Evolutionary conservation across 2,329 filamentous ascomycete genomes (phyloP).

Genomic region (Drechslerella dactyloides): DNA sequence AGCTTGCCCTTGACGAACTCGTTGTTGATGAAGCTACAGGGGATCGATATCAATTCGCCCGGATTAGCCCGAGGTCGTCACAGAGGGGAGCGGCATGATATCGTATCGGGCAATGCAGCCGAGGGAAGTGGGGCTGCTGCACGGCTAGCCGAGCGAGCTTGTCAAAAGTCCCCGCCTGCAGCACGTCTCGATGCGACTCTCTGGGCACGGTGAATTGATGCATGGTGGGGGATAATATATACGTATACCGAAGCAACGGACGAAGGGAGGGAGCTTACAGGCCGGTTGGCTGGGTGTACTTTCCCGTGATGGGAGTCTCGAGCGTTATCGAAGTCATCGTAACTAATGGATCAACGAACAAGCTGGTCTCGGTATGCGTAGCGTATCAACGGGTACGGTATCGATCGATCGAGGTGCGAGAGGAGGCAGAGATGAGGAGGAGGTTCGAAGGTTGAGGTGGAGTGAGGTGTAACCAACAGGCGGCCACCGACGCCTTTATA

Average conservation of each 20-base stretch:
- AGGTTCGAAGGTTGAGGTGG: no score
- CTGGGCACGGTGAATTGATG: no score
- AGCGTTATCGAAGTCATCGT: conserved; percentile 40
- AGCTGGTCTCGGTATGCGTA: no score
- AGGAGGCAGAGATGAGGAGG: neutral
- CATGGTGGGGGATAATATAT: no score
- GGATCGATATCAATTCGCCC: conserved; percentile 4
- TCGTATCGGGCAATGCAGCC: conserved; percentile 23
- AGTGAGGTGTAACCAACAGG: neutral
- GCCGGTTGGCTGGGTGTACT: conserved; percentile 63
- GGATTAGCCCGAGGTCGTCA: conserved; percentile 26
- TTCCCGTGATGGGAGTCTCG: conserved; percentile 55
- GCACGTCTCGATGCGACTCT: conserved; percentile 1
- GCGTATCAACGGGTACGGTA: neutral
- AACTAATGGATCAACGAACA: no score
- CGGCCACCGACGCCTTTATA: conserved; percentile 2
- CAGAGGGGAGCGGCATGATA: neutral
- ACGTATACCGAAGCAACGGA: neutral
- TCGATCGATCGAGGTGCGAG: neutral
- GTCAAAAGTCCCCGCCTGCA: conserved; percentile 42
- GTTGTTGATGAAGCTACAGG: conserved; percentile 82
- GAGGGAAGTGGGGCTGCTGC: conserved; percentile 11
- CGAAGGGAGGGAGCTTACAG: conserved; percentile 32
- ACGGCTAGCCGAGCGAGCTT: conserved; percentile 4
- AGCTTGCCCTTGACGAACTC: conserved; percentile 84